Percentiles rank a stretch among this genome's conserved stretches.
These are phyloP conservation scores for Rosellinia necatrix DNA, from an alignment of 2,329 filamentous ascomycete species.

Conservation along the genomic window DNA sequence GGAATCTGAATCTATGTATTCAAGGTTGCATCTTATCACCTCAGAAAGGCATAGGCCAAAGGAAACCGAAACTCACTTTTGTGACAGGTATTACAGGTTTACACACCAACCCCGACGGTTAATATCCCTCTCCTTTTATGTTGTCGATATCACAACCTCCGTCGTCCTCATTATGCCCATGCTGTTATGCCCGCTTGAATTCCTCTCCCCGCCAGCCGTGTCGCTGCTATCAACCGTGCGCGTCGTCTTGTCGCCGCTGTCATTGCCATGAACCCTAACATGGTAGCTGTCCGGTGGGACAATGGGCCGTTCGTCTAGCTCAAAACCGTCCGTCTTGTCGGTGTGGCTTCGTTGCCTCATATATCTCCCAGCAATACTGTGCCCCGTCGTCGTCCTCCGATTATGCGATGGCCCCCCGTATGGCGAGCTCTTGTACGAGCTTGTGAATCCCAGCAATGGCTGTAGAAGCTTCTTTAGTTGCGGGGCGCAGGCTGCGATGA, in stretches of 20 bases:
- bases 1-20: no score
- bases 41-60: no score
- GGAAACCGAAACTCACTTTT: background rate
- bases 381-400: slow-evolving; percentile 11
- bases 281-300: slow-evolving; percentile 8
- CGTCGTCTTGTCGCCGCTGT: slow-evolving; percentile 12
- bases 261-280: slow-evolving; percentile 1
- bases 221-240: slow-evolving; percentile 14
- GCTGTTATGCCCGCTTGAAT: background rate
- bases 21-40: no score
- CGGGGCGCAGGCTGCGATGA: slow-evolving; percentile 47
- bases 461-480: slow-evolving; percentile 39
- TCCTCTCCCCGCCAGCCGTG: slow-evolving; percentile 1
- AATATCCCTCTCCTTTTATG: background rate
- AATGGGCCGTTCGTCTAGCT: slow-evolving; percentile 25
- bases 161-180: slow-evolving; percentile 25
- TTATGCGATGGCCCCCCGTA: slow-evolving; percentile 14
- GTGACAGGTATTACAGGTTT: background rate
- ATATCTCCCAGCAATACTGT: slow-evolving; percentile 19
- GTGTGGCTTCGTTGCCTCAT: slow-evolving; percentile 13
- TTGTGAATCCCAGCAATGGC: slow-evolving; percentile 15
- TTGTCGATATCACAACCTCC: slow-evolving; percentile 22
- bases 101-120: no score
- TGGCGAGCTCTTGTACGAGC: slow-evolving; percentile 12
- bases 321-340: slow-evolving; percentile 19